Evolutionary conservation across 1,139 yeast genomes (phyloP), one percentile per base, ranked within the genome.

Genomic region (Geotrichum citri-aurantii): DNA sequence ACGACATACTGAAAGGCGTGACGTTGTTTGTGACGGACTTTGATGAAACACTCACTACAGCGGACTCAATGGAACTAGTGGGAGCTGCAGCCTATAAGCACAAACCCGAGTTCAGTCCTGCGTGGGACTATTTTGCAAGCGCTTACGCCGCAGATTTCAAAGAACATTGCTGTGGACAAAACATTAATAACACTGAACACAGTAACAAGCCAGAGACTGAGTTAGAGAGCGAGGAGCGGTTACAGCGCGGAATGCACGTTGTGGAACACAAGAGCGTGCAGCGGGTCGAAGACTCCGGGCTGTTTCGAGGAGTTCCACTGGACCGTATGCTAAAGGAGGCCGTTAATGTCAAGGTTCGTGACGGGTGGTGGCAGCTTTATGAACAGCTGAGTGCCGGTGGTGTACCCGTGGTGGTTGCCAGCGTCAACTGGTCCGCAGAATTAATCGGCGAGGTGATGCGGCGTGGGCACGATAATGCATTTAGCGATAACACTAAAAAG

Each of bases 1-100:
- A 52, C 42, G 26, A 48, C 14, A 23, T 52, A 12, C 46, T 63
- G 44, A 50, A 57, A 42, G 57, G 55, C 21, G 54, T 65, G 23
- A 62, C 59, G 27, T 54, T 59, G 27, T 58, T 82, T 19, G 74
- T 82, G 0, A 67, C 81, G 1, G 93, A 86, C 66, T 86, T 88
- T 85, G 93, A 86, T 68, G 92, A 85, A 60, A 86, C 92, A 0
- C 75, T 84, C 29, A 85, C 92, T 0, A 63, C 67, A 8, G 65
- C 69, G 17, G 92, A 86, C 68, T 85, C 92, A 0, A 79, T 85
- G 48, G 69, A 69, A 26, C 66, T 79, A 6, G 75, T 85, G 3
- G 84, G 85, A 2, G 73, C 76, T 33, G 77, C 83, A 0, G 83
- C 86, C 0, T 81, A 81, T 61, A 48, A 55, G 2, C 65, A 67